phyloP scores from a whole-genome alignment of 345 rosid genomes.

The Populus ilicifolia region DNA sequence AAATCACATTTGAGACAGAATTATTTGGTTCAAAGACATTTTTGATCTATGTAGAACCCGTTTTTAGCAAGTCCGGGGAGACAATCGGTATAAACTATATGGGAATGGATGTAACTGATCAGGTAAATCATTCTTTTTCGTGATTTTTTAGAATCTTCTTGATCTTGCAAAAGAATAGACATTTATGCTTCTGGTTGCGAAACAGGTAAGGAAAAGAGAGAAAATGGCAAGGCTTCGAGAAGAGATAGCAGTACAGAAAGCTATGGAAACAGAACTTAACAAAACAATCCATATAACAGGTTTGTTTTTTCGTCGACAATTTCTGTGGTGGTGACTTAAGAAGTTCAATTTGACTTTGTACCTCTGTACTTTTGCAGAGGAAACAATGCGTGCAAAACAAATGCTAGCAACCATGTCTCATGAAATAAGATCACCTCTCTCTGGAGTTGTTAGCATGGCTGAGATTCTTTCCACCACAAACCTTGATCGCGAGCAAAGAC shows the following conservation, averaged over 20 bases:
- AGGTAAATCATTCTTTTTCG: conserved; percentile 41
- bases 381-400: conserved; percentile 96
- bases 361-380: conserved; percentile 51
- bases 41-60: conserved; percentile 86
- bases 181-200: conserved; percentile 14
- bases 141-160: background rate
- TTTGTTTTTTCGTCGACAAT: conserved; percentile 13
- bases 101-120: conserved; percentile 98
- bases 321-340: conserved; percentile 2
- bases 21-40: conserved; percentile 84
- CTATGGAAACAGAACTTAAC: conserved; percentile 90
- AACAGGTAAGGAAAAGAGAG: conserved; percentile 76
- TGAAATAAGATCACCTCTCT: conserved; percentile 90
- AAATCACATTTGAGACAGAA: conserved; percentile 80
- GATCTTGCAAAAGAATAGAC: conserved; percentile 3
- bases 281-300: conserved; percentile 98
- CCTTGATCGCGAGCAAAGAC: conserved; percentile 75
- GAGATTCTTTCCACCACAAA: conserved; percentile 80
- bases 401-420: conserved; percentile 99
- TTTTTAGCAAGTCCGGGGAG: conserved; percentile 75
- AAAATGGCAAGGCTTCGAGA: conserved; percentile 84
- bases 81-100: conserved; percentile 89
- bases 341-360: background rate
- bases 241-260: conserved; percentile 92
- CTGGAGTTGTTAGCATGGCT: conserved; percentile 95